Evolutionary conservation across 2,329 filamentous ascomycete genomes (phyloP).

Genomic region (Penicillium aurantiogriseum): DNA sequence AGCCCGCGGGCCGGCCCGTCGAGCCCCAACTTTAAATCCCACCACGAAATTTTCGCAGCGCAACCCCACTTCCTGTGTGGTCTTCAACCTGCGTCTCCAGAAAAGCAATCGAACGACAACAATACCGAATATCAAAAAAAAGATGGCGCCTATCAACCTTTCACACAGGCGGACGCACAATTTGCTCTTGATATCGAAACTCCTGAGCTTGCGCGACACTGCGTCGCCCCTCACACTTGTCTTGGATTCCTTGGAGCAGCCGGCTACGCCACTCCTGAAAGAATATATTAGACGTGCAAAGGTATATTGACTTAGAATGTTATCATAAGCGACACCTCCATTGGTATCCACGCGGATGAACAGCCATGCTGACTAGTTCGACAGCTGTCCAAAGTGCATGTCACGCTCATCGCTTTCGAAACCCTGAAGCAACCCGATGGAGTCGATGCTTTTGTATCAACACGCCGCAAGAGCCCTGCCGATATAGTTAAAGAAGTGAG

Average conservation of each 20-base stretch:
- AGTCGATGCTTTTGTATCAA: constrained; percentile 66
- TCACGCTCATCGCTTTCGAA: constrained; percentile 76
- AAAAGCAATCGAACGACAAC: neutral
- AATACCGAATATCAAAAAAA: neutral
- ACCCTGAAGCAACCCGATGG: constrained; percentile 64
- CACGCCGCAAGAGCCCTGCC: constrained; percentile 58
- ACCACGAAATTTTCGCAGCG: constrained; percentile 31
- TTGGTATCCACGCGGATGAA: neutral
- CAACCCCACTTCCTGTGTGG: constrained; percentile 21
- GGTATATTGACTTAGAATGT: constrained; percentile 44
- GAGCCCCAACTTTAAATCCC: constrained; percentile 33
- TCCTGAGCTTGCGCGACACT: constrained; percentile 74
- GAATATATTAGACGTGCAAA: constrained; percentile 77
- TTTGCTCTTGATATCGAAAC: constrained; percentile 75
- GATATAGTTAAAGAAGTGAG: constrained; percentile 61
- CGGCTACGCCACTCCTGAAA: constrained; percentile 64
- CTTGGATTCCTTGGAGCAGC: constrained; percentile 81
- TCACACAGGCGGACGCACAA: constrained; percentile 78
- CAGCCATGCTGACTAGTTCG: constrained; percentile 10
- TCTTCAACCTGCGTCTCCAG: constrained; percentile 11
- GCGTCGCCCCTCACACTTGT: constrained; percentile 84
- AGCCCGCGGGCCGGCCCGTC: constrained; percentile 31
- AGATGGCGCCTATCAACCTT: constrained; percentile 39
- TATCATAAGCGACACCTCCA: neutral
- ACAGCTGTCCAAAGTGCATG: constrained; percentile 59